Percentiles rank a stretch among this genome's conserved stretches.
phyloP scores from a whole-genome alignment of 306 rosid species.

The Cicer judaicum region DNA sequence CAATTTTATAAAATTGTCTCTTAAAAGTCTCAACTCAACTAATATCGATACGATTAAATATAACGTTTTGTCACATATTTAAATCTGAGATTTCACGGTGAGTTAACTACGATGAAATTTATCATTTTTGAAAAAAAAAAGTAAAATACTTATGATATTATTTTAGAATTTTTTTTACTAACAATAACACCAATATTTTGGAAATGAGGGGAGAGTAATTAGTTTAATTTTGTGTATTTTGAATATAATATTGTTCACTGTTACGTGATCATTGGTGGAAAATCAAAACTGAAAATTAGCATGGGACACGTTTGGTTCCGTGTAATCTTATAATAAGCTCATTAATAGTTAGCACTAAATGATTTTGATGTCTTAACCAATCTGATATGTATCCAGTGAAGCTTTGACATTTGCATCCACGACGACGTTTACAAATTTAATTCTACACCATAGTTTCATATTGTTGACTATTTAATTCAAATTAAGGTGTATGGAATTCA shows the following conservation, averaged over 20 bases:
- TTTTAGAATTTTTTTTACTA: too few species aligned
- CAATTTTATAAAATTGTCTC: too few species aligned
- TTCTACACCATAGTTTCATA: constrained; percentile 13
- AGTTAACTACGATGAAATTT: too few species aligned
- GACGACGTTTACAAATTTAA: constrained; percentile 29
- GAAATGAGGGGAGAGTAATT: background rate
- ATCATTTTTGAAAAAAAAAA: background rate
- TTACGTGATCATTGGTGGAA: constrained; percentile 4
- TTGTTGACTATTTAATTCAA: constrained; percentile 12
- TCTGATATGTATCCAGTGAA: background rate
- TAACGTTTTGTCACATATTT: too few species aligned
- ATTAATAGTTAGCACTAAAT: background rate
- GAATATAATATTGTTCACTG: background rate
- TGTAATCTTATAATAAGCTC: background rate
- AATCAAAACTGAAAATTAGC: background rate
- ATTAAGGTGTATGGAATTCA: constrained; percentile 13
- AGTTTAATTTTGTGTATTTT: background rate
- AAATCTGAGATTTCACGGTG: too few species aligned
- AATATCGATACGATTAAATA: too few species aligned
- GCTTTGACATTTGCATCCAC: constrained; percentile 36
- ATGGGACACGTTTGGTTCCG: background rate
- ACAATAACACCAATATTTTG: too few species aligned
- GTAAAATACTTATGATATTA: too few species aligned
- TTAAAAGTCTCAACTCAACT: too few species aligned
- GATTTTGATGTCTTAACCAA: constrained; percentile 50